Percentiles rank a stretch among this genome's conserved stretches.
These are phyloP conservation scores for Mytilinidion resinicola DNA, from an alignment of 495 filamentous ascomycete species.

Conservation along the genomic window DNA sequence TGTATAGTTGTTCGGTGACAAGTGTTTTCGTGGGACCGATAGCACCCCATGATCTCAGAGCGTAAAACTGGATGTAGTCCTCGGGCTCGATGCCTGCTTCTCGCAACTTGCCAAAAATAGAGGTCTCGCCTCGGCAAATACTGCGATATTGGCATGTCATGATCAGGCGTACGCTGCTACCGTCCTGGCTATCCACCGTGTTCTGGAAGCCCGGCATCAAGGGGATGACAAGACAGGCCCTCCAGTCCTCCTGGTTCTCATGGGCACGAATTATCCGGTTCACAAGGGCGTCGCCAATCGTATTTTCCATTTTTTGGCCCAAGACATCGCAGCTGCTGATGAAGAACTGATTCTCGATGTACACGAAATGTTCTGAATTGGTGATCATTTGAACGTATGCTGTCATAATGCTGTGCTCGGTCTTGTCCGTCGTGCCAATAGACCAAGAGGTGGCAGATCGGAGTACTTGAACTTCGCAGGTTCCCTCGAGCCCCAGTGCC, in stretches of 20 bases:
- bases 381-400: slow-evolving; percentile 94
- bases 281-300: slow-evolving; percentile 91
- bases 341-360: slow-evolving; percentile 99
- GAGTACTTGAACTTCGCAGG: slow-evolving; percentile 93
- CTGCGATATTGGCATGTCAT: slow-evolving; percentile 98
- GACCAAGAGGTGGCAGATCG: slow-evolving; percentile 90
- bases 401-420: slow-evolving; percentile 90
- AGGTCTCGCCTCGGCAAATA: slow-evolving; percentile 89
- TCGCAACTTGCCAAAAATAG: slow-evolving; percentile 82
- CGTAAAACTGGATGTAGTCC: slow-evolving; percentile 95
- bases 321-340: slow-evolving; percentile 88
- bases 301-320: slow-evolving; percentile 80
- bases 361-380: slow-evolving; percentile 93
- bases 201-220: slow-evolving; percentile 98
- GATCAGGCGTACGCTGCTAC: slow-evolving; percentile 88
- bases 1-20: slow-evolving; percentile 95
- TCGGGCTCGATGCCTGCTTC: slow-evolving; percentile 86
- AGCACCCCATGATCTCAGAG: slow-evolving; percentile 85
- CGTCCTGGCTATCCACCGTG: slow-evolving; percentile 86
- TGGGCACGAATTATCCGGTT: slow-evolving; percentile 82
- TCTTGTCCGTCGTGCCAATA: slow-evolving; percentile 71
- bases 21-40: slow-evolving; percentile 76
- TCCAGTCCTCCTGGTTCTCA: slow-evolving; percentile 82
- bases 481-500: slow-evolving; percentile 78
- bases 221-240: slow-evolving; percentile 88